phyloP scores from a whole-genome alignment of 129 eudicot genomes.

The Logfia minima region DNA sequence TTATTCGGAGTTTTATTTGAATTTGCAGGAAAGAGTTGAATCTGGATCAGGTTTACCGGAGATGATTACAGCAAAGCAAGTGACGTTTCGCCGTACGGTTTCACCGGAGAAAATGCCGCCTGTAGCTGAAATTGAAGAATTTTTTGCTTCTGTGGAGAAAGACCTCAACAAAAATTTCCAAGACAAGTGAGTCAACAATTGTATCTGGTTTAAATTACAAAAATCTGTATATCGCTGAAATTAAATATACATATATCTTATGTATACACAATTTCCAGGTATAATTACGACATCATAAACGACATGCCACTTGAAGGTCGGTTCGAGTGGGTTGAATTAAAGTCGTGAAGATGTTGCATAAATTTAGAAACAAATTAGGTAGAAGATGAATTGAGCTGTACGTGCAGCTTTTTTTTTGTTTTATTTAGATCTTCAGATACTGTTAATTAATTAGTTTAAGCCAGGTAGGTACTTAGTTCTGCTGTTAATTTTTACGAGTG shows the following conservation, averaged over 20 bases:
- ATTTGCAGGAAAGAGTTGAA: not conserved
- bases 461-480: too few species aligned
- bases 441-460: too few species aligned
- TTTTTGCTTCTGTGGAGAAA: conserved; percentile 71
- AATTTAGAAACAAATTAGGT: too few species aligned
- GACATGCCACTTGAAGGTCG: conserved; percentile 79
- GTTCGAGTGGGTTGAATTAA: conserved; percentile 63
- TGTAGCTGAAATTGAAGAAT: conserved; percentile 66
- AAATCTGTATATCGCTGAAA: too few species aligned
- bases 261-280: conserved; percentile 41
- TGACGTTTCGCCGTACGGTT: conserved; percentile 43
- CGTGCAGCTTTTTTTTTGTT: too few species aligned
- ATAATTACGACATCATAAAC: conserved; percentile 66
- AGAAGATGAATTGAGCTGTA: too few species aligned
- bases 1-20: conserved; percentile 20
- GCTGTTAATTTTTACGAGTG: too few species aligned
- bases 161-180: conserved; percentile 48
- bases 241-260: not conserved
- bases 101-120: conserved; percentile 61
- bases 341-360: conserved; percentile 36
- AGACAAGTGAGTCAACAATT: conserved; percentile 49
- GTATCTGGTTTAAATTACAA: not conserved
- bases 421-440: too few species aligned
- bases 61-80: too few species aligned
- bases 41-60: too few species aligned